These are phyloP conservation scores for Colletotrichum lindemuthianum DNA, from an alignment of 2,329 filamentous ascomycete species.

Conservation along the genomic window DNA sequence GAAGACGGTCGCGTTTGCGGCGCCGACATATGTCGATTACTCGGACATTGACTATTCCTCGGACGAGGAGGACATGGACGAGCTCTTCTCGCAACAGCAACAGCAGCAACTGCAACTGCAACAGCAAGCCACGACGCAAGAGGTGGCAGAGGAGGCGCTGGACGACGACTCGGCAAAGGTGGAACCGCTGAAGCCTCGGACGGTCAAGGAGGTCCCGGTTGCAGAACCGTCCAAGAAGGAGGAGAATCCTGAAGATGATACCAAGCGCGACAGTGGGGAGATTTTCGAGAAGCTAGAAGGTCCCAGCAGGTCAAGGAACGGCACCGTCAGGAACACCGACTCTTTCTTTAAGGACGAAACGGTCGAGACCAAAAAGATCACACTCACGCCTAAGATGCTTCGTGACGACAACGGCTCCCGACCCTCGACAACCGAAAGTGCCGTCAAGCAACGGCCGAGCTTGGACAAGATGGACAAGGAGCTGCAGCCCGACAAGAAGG, in stretches of 20 bases:
- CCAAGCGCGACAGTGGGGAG: conserved; percentile 71
- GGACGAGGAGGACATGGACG: conserved; percentile 74
- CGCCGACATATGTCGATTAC: conserved; percentile 88
- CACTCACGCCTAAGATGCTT: conserved; percentile 89
- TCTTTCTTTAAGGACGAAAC: conserved; percentile 98
- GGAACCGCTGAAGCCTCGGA: conserved; percentile 63
- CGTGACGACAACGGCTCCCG: conserved; percentile 76
- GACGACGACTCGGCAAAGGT: conserved; percentile 65
- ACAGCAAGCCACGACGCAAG: conserved; percentile 41
- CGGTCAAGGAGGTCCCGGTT: conserved; percentile 51
- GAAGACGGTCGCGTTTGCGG: conserved; percentile 87
- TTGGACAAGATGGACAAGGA: conserved; percentile 75
- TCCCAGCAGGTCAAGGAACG: conserved; percentile 78
- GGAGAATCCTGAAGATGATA: conserved; percentile 49
- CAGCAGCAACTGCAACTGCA: conserved; percentile 46
- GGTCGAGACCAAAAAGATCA: conserved; percentile 96
- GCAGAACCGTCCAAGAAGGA: conserved; percentile 43
- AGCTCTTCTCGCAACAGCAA: conserved; percentile 51
- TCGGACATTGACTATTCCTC: conserved; percentile 87
- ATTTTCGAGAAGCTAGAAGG: conserved; percentile 66
- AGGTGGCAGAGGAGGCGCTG: conserved; percentile 44
- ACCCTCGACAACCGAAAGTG: conserved; percentile 65
- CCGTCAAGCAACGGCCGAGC: conserved; percentile 68
- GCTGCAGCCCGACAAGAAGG: conserved; percentile 71
- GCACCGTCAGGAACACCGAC: conserved; percentile 89